phyloP scores from a whole-genome alignment of 306 rosid species.

The Casuarina glauca region DNA sequence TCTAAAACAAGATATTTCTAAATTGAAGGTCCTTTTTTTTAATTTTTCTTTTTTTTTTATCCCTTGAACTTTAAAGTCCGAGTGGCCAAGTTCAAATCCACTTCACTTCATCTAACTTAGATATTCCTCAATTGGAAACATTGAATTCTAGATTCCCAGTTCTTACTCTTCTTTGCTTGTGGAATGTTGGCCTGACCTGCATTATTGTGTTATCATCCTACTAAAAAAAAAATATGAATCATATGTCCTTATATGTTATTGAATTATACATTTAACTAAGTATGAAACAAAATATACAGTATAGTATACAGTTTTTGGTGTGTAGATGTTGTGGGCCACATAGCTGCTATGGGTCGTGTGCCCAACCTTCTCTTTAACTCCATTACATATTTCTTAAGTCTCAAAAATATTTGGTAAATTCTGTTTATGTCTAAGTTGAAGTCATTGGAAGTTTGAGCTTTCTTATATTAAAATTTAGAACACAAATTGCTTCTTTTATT shows the following conservation, averaged over 20 bases:
- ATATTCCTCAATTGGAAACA: not conserved
- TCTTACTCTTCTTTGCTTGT: not conserved
- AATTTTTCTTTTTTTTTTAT: conserved; percentile 7
- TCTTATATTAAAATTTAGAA: not conserved
- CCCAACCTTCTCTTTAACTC: not conserved
- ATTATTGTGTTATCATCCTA: not conserved
- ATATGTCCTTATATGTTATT: not conserved
- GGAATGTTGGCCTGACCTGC: not conserved
- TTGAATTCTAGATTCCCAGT: not conserved
- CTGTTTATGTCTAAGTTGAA: not conserved
- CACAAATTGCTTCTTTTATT: not conserved
- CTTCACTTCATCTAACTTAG: not conserved
- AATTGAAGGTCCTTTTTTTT: not conserved
- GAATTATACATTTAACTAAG: not conserved
- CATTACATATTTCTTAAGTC: not conserved
- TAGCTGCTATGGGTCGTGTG: not conserved
- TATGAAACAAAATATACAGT: not conserved
- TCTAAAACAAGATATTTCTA: not conserved
- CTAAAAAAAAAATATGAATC: not conserved
- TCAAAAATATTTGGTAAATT: not conserved
- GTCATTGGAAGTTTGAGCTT: not conserved
- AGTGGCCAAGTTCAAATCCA: not conserved
- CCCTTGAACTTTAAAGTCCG: not conserved
- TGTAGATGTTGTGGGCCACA: not conserved
- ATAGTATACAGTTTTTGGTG: not conserved